Base-by-base conservation (phyloP, 2,329 filamentous ascomycete genomes). In the Cladophialophora immunda region DNA sequence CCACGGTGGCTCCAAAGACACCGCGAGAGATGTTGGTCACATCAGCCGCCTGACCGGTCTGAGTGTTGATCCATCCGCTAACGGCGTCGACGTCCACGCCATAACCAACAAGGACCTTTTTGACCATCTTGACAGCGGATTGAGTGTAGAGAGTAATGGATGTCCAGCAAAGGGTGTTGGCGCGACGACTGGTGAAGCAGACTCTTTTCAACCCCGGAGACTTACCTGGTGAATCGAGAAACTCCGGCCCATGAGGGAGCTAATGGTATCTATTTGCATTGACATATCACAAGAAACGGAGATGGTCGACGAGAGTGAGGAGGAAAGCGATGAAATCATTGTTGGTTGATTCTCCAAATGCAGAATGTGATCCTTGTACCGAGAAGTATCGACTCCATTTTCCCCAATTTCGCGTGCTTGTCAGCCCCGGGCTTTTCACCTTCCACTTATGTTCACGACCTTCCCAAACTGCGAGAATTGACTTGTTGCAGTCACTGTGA, bases 1-100 rank as follows among this genome's bases (percentile, higher is more conserved):
- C 73, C 25, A 71, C 62, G 0, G 68, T 73, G 29, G 72, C 72
- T 6, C 71, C 73, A 50, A 75, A 74, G 19, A 74, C 58, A 25
- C 73, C 72, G 52, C 71, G 67, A 1, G 71, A 73, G 15, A 74
- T 70, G 57, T 72, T 69, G 15, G 65, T 71, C 1, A 79, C 75
- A 64, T 81, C 79, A 7, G 78, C 75, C 2, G 74, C 69, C 1
- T 71, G 68, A 27, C 79, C 79, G 63, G 74, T 74, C 38, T 73
- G 74, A 11, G 80, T 83, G 70, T 82, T 82, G 59, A 82, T 76
- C 69, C 69, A 71, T 34, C 63, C 61, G 30, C 68, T 65, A n/a
- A 67, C 68, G 25, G 68, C 70, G 58, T 72, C 68, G 22, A 70
- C 66, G 50, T 69, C 68, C 30, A 71, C 62, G 29, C 67, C 65